Evolutionary conservation across 768 basidiomycete species (phyloP).

Genomic region (Suillus fuscotomentosus): DNA sequence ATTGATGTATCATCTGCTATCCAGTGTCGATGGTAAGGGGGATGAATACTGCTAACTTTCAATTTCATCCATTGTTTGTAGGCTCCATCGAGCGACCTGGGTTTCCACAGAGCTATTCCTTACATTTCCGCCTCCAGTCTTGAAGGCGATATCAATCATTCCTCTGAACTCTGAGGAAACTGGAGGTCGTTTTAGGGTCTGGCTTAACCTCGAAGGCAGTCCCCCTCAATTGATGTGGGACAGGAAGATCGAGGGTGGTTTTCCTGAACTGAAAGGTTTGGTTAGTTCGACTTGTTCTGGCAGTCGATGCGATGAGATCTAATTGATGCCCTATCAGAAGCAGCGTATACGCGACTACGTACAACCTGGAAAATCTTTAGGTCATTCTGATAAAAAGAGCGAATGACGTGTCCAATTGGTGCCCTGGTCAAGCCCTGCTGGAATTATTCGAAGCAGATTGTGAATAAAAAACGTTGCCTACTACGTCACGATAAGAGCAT

Average conservation of each 20-base stretch:
- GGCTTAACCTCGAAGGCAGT: constrained; percentile 52
- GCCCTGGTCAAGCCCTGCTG: neutral
- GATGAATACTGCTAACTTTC: neutral
- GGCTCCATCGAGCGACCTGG: constrained; percentile 94
- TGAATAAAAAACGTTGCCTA: constrained; percentile 2
- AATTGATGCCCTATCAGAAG: constrained; percentile 52
- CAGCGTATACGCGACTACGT: constrained; percentile 83
- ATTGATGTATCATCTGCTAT: constrained; percentile 1
- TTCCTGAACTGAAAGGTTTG: constrained; percentile 85
- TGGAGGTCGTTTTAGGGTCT: constrained; percentile 88
- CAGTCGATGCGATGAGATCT: neutral
- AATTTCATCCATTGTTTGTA: constrained; percentile 27
- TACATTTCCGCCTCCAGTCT: constrained; percentile 80
- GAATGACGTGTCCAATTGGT: neutral
- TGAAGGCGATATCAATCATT: constrained; percentile 66
- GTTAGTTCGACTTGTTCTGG: constrained; percentile 40
- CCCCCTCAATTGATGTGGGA: constrained; percentile 73
- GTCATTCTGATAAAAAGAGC: constrained; percentile 78
- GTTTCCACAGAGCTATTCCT: constrained; percentile 89
- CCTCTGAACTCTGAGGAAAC: constrained; percentile 81
- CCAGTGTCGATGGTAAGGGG: constrained; percentile 80
- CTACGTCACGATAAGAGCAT: neutral
- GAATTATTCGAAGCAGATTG: neutral
- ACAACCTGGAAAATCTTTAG: constrained; percentile 78
- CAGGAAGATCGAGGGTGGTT: constrained; percentile 86